Evolutionary conservation across 1,284 basidiomycete species (phyloP), one percentile per base, ranked within the genome.

Genomic region (Marasmius sp.): DNA sequence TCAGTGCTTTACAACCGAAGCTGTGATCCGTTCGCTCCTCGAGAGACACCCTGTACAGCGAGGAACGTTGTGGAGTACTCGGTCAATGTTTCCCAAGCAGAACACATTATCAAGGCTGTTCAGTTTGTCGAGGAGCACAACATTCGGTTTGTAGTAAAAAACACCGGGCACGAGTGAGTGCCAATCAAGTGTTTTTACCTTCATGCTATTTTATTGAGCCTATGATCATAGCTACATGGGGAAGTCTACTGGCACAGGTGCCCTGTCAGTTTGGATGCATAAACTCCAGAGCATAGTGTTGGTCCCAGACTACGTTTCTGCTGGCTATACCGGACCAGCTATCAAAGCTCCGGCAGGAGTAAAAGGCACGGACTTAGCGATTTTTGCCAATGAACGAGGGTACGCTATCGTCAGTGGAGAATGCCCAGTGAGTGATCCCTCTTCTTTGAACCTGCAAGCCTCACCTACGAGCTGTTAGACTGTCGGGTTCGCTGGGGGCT

Each of bases 91-190:
- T 68, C 68, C 16, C 56, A 52, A 3, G 58, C 64, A 3, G 53
- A 47, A 10, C 69, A 72, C 33, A 61, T 71, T 14, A 57, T 63
- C n/a, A 62, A 64, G 22, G 66, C 68, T 6, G 33, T 70, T 18
- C 58, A 62, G 6, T 71, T 71, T 51, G 66, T 61, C 5, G 61
- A 65, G 37, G 59, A 61, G 37, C 61, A 69, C 43, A 68, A 70
- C 43, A 63, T 71, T 20, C 65, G 69, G 5, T 66, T 71, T 39
- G 66, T 70, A 6, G 60, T 70, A 6, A 64, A 63, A 14, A 69
- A 69, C 50, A 69, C 70, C 1, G 70, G 70, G 8, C 70, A 71
- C 56, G 70, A 71, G 64, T 69, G 47, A 6, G 65, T 64, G 12
- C 34, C 27, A 27, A 27, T 27, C 27, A 5, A 27, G 27, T 38